phyloP scores from a whole-genome alignment of 345 rosid species.

The Kandelia obovata region DNA sequence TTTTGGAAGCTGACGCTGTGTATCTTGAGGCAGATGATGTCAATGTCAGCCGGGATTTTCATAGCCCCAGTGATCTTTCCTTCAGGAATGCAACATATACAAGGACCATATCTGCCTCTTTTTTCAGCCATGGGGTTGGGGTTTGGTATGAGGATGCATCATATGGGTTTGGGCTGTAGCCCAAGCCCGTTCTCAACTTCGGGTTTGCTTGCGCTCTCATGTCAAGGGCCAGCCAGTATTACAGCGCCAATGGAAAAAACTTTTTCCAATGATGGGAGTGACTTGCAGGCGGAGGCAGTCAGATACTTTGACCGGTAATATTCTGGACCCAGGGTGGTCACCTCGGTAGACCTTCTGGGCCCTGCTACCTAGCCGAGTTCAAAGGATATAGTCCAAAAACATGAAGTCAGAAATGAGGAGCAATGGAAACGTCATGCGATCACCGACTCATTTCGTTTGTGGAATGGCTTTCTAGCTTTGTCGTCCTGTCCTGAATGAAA shows the following conservation, averaged over 20 bases:
- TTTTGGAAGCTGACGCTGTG: constrained; percentile 1
- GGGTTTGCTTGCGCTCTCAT: constrained; percentile 25
- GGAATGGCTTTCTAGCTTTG: too few relatives aligned
- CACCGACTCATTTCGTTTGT: too few relatives aligned
- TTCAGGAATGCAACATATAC: constrained; percentile 32
- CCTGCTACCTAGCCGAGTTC: constrained; percentile 19
- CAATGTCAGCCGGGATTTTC: constrained; percentile 39
- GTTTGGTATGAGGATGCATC: constrained; percentile 36
- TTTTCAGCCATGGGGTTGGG: constrained; percentile 25
- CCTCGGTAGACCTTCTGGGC: constrained; percentile 14
- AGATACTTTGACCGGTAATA: too few relatives aligned
- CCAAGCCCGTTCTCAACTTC: constrained; percentile 27
- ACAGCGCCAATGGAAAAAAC: constrained; percentile 20
- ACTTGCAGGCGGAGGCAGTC: neutral
- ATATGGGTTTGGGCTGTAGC: constrained; percentile 25
- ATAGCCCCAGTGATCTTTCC: constrained; percentile 44
- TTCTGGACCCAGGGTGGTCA: constrained; percentile 1
- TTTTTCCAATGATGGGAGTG: constrained; percentile 18
- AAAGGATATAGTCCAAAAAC: constrained; percentile 16
- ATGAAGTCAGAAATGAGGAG: neutral
- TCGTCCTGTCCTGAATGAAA: too few relatives aligned
- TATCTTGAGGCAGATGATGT: constrained; percentile 48
- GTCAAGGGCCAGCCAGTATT: constrained; percentile 21
- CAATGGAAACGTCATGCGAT: neutral
- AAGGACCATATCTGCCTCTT: constrained; percentile 26